These are phyloP conservation scores for Meira miltonrushii DNA, from an alignment of 1,284 basidiomycete species.

Conservation along the genomic window DNA sequence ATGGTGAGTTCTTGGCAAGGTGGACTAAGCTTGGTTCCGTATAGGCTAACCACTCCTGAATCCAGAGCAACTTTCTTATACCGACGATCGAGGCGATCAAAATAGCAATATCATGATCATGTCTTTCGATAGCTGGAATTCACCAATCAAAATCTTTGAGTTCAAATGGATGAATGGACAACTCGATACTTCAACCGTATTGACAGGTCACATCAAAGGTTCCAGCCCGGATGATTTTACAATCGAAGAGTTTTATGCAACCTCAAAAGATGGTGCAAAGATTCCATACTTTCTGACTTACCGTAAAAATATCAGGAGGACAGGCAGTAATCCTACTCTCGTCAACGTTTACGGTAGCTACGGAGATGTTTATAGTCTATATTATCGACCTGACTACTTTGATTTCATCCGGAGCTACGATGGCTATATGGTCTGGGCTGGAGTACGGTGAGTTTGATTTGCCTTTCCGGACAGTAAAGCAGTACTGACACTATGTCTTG, in stretches of 20 bases:
- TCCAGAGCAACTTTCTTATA: no score
- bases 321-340: conserved; percentile 71
- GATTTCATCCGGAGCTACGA: conserved; percentile 72
- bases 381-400: conserved; percentile 68
- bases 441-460: no score
- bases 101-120: conserved; percentile 72
- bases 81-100: no score
- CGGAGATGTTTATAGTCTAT: conserved; percentile 66
- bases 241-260: conserved; percentile 61
- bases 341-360: conserved; percentile 64
- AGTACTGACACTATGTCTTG: no score
- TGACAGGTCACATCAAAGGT: conserved; percentile 54
- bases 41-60: no score
- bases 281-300: conserved; percentile 77
- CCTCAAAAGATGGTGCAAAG: conserved; percentile 70
- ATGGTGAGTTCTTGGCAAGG: conserved; percentile 42
- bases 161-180: conserved; percentile 12
- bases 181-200: neutral
- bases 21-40: no score
- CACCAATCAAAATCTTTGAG: conserved; percentile 37
- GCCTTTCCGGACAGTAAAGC: no score
- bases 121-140: conserved; percentile 31
- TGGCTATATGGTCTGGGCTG: conserved; percentile 64
- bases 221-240: conserved; percentile 68
- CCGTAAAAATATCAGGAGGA: conserved; percentile 66